phyloP scores from a whole-genome alignment of 1,284 basidiomycete genomes.

The Rhodotorula sp. region DNA sequence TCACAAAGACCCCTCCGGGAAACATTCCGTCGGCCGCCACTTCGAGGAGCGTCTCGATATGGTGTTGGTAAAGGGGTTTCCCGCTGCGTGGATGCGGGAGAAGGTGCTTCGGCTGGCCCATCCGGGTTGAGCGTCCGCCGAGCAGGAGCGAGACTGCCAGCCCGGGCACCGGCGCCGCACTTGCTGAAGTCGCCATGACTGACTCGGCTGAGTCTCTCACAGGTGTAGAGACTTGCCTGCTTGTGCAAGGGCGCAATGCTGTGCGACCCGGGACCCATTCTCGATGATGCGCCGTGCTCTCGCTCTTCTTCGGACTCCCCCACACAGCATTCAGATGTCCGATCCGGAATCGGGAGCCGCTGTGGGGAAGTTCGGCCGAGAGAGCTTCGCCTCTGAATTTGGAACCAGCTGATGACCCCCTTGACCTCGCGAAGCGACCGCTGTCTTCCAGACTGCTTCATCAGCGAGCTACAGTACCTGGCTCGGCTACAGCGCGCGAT shows the following conservation, averaged over 20 bases:
- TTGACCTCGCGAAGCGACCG: too few species aligned
- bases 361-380: too few species aligned
- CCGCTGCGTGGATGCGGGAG: constrained; percentile 1
- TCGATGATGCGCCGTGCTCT: constrained; percentile 1
- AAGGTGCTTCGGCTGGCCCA: constrained; percentile 16
- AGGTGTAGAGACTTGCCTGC: not conserved
- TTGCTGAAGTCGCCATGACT: not conserved
- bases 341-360: not conserved
- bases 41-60: not conserved
- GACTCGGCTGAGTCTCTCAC: not conserved
- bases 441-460: too few species aligned
- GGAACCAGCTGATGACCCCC: too few species aligned
- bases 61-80: constrained; percentile 6
- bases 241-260: too few species aligned
- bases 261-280: not conserved
- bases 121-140: constrained; percentile 11
- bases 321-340: not conserved
- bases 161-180: not conserved
- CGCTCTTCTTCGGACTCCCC: not conserved
- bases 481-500: not conserved
- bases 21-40: not conserved
- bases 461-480: not conserved
- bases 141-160: constrained; percentile 11
- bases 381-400: too few species aligned
- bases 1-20: constrained; percentile 5